phyloP scores from a whole-genome alignment of 257 asterid genomes.

The Jaltomata sinuosa region DNA sequence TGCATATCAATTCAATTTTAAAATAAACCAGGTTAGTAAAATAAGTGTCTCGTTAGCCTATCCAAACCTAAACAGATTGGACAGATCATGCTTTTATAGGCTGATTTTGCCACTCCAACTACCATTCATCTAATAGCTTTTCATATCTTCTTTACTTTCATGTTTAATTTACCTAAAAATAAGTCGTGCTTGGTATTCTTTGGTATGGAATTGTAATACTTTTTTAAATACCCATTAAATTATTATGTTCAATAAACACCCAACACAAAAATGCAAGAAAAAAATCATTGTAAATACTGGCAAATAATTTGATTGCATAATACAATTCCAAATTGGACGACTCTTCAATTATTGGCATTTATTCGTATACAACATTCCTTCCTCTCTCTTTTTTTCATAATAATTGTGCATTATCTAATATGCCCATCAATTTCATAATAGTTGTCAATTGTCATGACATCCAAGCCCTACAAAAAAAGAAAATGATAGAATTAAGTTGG shows the following conservation, averaged over 20 bases:
- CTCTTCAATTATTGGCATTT: not conserved
- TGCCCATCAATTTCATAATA: not conserved
- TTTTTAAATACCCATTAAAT: not conserved
- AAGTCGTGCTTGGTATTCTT: not conserved
- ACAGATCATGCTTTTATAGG: too few relatives aligned
- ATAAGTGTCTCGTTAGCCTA: too few relatives aligned
- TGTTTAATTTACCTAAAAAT: too few relatives aligned
- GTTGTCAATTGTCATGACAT: not conserved
- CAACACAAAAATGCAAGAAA: not conserved
- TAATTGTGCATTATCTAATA: not conserved
- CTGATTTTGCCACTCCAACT: too few relatives aligned
- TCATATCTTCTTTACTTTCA: too few relatives aligned
- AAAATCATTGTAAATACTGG: not conserved
- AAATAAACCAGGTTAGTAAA: too few relatives aligned
- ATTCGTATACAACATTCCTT: not conserved
- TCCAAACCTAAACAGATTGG: too few relatives aligned
- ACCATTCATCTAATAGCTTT: too few relatives aligned
- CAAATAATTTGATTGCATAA: not conserved
- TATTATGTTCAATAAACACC: not conserved
- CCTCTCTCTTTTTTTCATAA: not conserved
- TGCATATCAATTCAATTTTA: too few relatives aligned
- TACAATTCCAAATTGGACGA: not conserved
- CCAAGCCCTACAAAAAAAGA: not conserved
- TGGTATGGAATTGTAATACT: too few relatives aligned
- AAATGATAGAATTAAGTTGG: not conserved